Evolutionary conservation across 805 yeast species (phyloP).

Genomic region (Lachancea meyersii): DNA sequence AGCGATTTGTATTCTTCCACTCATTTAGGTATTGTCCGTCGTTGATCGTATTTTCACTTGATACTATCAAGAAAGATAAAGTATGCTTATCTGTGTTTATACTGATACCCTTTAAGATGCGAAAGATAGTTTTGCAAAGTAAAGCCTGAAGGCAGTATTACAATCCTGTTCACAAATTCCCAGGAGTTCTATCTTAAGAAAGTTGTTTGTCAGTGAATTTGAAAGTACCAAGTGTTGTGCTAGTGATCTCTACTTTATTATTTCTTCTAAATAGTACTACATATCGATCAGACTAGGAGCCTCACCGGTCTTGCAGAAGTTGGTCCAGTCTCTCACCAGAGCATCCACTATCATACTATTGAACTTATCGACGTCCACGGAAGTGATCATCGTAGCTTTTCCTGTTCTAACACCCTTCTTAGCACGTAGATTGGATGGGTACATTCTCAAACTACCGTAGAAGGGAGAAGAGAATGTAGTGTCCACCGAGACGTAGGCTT

Average conservation of each 20-base stretch:
- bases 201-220: too few relatives aligned
- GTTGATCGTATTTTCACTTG: too few relatives aligned
- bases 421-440: constrained; percentile 37
- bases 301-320: constrained; percentile 27
- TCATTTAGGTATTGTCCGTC: too few relatives aligned
- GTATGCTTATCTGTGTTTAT: too few relatives aligned
- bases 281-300: background rate
- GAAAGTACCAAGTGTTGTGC: too few relatives aligned
- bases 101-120: too few relatives aligned
- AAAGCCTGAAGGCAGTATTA: too few relatives aligned
- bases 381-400: constrained; percentile 34
- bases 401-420: constrained; percentile 30
- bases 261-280: background rate
- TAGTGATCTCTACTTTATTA: background rate
- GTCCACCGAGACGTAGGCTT: background rate
- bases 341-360: constrained; percentile 31
- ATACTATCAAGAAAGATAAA: too few relatives aligned
- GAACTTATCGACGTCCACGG: constrained; percentile 30
- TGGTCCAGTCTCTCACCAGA: constrained; percentile 35
- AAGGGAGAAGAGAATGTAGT: constrained; percentile 36
- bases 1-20: too few relatives aligned
- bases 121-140: too few relatives aligned
- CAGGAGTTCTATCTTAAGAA: too few relatives aligned
- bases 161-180: too few relatives aligned
- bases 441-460: constrained; percentile 37